Evolutionary conservation across 2,329 filamentous ascomycete species (phyloP).

Genomic region (Colletotrichum tanaceti): DNA sequence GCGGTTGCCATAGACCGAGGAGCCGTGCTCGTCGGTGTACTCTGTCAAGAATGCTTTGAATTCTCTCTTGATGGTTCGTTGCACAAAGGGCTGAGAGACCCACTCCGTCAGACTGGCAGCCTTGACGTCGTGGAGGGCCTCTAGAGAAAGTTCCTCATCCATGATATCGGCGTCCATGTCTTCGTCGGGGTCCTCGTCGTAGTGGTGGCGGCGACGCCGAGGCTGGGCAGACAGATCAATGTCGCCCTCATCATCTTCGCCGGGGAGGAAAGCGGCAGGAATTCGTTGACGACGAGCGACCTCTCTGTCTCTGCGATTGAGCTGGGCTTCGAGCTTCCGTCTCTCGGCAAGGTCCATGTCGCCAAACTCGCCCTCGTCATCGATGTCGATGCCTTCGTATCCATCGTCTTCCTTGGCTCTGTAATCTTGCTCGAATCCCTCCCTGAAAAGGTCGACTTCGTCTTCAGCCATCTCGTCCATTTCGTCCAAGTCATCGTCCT

Average conservation of each 20-base stretch:
- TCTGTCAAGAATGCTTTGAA: conserved; percentile 98
- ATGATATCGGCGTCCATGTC: conserved; percentile 93
- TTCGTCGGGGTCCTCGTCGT: conserved; percentile 94
- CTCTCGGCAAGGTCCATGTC: conserved; percentile 74
- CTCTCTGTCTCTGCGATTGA: conserved; percentile 80
- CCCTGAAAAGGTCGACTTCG: conserved; percentile 80
- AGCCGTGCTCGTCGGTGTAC: conserved; percentile 88
- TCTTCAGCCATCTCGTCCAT: conserved; percentile 86
- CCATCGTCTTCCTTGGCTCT: conserved; percentile 72
- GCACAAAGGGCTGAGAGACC: conserved; percentile 90
- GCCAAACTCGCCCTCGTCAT: conserved; percentile 82
- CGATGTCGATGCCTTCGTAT: conserved; percentile 79
- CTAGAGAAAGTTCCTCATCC: conserved; percentile 93
- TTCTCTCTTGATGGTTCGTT: conserved; percentile 92
- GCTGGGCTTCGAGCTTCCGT: conserved; percentile 76
- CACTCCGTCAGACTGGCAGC: conserved; percentile 93
- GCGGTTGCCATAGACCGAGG: conserved; percentile 93
- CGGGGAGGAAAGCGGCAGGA: conserved; percentile 79
- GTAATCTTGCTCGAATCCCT: conserved; percentile 80
- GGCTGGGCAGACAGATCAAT: conserved; percentile 88
- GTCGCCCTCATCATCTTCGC: conserved; percentile 87
- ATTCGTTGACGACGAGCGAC: conserved; percentile 74
- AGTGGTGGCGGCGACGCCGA: conserved; percentile 85
- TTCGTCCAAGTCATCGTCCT: conserved; percentile 80
- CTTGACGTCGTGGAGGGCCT: conserved; percentile 92